Evolutionary conservation across 1,139 yeast genomes (phyloP).

Genomic region (Nakaseomyces kungkrabaensis): DNA sequence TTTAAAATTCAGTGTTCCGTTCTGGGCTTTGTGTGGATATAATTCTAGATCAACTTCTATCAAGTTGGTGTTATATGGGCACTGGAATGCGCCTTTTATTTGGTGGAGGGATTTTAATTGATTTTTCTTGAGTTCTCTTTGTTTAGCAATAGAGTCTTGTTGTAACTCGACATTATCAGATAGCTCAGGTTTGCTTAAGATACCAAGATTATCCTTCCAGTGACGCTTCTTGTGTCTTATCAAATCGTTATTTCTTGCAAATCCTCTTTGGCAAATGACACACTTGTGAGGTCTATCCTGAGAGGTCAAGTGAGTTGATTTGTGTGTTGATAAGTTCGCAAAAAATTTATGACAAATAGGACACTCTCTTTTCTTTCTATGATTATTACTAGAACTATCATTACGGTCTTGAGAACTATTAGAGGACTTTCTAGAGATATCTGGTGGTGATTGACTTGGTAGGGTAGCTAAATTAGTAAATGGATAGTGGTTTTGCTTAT

Average conservation of each 20-base stretch:
- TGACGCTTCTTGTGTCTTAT: constrained; percentile 79
- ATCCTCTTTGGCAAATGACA: constrained; percentile 68
- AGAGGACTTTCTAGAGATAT: background rate
- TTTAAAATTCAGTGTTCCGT: constrained; percentile 15
- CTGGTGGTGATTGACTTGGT: background rate
- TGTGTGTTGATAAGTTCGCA: constrained; percentile 78
- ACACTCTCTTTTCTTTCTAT: constrained; percentile 55
- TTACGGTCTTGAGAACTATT: background rate
- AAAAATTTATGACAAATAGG: constrained; percentile 69
- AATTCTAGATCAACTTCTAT: constrained; percentile 26
- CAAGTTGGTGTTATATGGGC: constrained; percentile 34
- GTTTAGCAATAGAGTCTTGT: constrained; percentile 1
- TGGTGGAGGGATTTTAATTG: constrained; percentile 22
- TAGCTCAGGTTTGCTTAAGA: constrained; percentile 19
- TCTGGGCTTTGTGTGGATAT: constrained; percentile 20
- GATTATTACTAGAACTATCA: background rate
- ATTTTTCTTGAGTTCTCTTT: constrained; percentile 9
- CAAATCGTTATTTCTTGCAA: constrained; percentile 80
- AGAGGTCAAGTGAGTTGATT: constrained; percentile 68
- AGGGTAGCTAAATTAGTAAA: background rate
- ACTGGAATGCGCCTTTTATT: constrained; percentile 38
- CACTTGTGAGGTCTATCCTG: constrained; percentile 72
- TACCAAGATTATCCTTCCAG: constrained; percentile 48
- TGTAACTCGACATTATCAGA: background rate
- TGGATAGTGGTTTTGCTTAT: background rate